Evolutionary conservation across 108 stramenopile genomes (phyloP), one percentile per base, ranked within the genome.

Genomic region (Nitzschia sp.): DNA sequence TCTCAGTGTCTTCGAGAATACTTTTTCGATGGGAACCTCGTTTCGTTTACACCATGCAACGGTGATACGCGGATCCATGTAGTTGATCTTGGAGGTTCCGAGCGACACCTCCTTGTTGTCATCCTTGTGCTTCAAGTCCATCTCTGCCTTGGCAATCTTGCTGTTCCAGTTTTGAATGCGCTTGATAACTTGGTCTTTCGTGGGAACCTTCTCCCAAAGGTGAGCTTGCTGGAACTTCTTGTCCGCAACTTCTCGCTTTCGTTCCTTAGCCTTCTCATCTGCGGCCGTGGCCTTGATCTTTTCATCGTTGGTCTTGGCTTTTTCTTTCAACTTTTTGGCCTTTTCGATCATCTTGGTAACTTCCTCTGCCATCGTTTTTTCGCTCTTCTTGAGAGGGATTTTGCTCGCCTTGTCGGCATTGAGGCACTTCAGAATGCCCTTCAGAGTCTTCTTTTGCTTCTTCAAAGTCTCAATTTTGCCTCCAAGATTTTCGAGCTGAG

Each of bases 1-100:
- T 16, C 94, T 84, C 65, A 99, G 77, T 0, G 98, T 97, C 54
- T 91, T 94, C 54, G 98, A 92, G 71, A 99, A 99, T 17, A 98
- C 80, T 61, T 95, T 96, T 71, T 97, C 96, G 45, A 98, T 95
- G 1, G 97, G 96, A 13, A 97, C 93, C 48, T 97, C 96, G 63
- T 94, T 94, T 32, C 95, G 85, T 75, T 99, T 99, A 85, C 99
- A 99, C 95, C 96, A 99, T 5, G 99, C 99, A 1, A 99, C 98
- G 21, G 96, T 87, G 60, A 99, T 97, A 45, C 99, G 94, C 2
- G 98, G 99, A 84, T 99, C 98, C 97, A 98, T 98, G 78, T 99
- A 99, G 76, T 99, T 99, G 79, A 98, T 96, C 90, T 91, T 91
- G 36, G 95, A 95, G 27, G 96, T 97, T 61, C 95, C 94, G 11